These are phyloP conservation scores for Aspergillus saccharolyticus DNA, from an alignment of 495 filamentous ascomycete genomes.

Conservation along the genomic window DNA sequence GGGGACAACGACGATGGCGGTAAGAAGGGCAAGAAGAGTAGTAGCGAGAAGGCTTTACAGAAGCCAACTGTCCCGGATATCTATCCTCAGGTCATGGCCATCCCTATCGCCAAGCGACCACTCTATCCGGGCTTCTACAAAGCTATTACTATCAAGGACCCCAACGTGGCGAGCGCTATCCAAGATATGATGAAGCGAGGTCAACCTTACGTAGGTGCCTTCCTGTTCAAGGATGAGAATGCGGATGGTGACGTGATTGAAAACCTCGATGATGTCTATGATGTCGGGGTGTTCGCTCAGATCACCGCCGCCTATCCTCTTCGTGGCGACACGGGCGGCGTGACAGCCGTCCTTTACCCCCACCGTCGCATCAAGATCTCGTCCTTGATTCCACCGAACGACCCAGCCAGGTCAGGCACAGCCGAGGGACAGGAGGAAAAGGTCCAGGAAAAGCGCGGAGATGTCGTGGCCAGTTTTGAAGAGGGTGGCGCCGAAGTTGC, in stretches of 20 bases:
- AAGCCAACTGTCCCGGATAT: constrained; percentile 89
- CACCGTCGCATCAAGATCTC: constrained; percentile 92
- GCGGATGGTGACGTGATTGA: constrained; percentile 89
- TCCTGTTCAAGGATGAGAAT: constrained; percentile 93
- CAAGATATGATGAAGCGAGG: constrained; percentile 97
- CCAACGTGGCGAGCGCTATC: constrained; percentile 81
- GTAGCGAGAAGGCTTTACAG: constrained; percentile 67
- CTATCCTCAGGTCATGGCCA: constrained; percentile 97
- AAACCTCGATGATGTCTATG: constrained; percentile 81
- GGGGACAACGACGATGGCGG: constrained; percentile 48
- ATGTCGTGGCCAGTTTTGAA: constrained; percentile 96
- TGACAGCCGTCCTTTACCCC: constrained; percentile 92
- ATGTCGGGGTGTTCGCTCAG: constrained; percentile 95
- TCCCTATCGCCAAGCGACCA: constrained; percentile 93
- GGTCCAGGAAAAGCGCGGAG: constrained; percentile 69
- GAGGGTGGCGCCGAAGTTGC: constrained; percentile 51
- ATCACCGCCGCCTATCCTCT: constrained; percentile 92
- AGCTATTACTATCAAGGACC: constrained; percentile 90
- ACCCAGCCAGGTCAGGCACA: constrained; percentile 33
- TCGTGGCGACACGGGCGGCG: constrained; percentile 66
- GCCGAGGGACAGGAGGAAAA: constrained; percentile 60
- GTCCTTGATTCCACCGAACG: constrained; percentile 64
- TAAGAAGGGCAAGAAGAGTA: constrained; percentile 58
- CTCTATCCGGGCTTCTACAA: constrained; percentile 99
- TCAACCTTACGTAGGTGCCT: constrained; percentile 95